phyloP scores from a whole-genome alignment of 495 filamentous ascomycete genomes.

The Collariella sp. region DNA sequence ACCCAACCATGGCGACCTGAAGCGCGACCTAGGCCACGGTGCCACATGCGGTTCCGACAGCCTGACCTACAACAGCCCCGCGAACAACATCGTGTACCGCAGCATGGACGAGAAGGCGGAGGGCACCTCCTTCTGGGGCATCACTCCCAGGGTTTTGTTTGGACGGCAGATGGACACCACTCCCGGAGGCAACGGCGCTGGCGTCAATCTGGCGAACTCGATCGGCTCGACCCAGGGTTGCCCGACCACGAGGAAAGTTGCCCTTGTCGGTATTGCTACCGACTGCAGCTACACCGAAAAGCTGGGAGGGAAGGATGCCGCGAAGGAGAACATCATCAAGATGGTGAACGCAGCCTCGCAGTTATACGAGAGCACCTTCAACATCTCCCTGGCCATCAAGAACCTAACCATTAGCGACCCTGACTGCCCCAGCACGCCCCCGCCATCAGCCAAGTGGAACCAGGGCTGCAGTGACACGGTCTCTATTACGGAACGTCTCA shows the following conservation, averaged over 20 bases:
- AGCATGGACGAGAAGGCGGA: conserved; percentile 24
- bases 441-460: conserved; percentile 70
- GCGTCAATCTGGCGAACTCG: conserved; percentile 70
- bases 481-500: conserved; percentile 72
- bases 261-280: conserved; percentile 83
- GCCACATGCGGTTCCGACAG: conserved; percentile 54
- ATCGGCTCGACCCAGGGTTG: conserved; percentile 79
- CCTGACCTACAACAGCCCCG: conserved; percentile 61
- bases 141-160: conserved; percentile 30
- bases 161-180: conserved; percentile 44
- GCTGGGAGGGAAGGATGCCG: conserved; percentile 54
- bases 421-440: conserved; percentile 57
- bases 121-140: conserved; percentile 19
- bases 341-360: conserved; percentile 80
- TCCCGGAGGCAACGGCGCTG: conserved; percentile 66
- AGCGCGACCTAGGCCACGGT: conserved; percentile 28
- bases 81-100: conserved; percentile 56
- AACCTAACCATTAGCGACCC: conserved; percentile 69
- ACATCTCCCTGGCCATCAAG: conserved; percentile 80
- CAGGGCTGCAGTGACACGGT: conserved; percentile 51
- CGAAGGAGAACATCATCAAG: conserved; percentile 64
- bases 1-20: conserved; percentile 21
- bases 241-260: conserved; percentile 79
- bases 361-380: conserved; percentile 84
- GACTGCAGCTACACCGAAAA: conserved; percentile 76